Evolutionary conservation across 2,329 filamentous ascomycete genomes (phyloP).

Genomic region (Aspergillus udagawae): DNA sequence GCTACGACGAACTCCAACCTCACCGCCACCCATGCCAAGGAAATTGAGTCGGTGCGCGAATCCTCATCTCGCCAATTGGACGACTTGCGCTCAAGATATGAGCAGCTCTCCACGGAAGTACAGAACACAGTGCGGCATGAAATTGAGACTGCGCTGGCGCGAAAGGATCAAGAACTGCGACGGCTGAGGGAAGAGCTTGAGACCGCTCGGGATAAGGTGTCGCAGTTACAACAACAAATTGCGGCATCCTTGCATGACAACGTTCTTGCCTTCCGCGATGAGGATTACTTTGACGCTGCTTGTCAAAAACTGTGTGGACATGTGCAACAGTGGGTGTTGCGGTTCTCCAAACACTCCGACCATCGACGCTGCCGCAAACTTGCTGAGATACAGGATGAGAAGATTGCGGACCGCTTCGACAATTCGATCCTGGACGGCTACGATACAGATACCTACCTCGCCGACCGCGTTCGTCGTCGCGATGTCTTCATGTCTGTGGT

Average conservation of each 20-base stretch:
- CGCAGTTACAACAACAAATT: slow-evolving; percentile 57
- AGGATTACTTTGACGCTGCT: slow-evolving; percentile 91
- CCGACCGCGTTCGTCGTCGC: slow-evolving; percentile 79
- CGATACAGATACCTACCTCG: slow-evolving; percentile 83
- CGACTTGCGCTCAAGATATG: slow-evolving; percentile 60
- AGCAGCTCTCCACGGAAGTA: slow-evolving; percentile 59
- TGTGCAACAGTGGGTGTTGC: slow-evolving; percentile 94
- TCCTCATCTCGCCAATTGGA: slow-evolving; percentile 66
- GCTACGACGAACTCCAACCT: slow-evolving; percentile 73
- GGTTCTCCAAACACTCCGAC: slow-evolving; percentile 97
- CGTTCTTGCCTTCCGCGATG: slow-evolving; percentile 76
- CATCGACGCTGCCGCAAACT: slow-evolving; percentile 81
- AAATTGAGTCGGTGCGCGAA: slow-evolving; percentile 61
- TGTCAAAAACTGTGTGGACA: slow-evolving; percentile 95
- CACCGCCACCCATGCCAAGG: slow-evolving; percentile 68
- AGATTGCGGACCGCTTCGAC: slow-evolving; percentile 89
- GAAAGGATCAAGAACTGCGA: slow-evolving; percentile 80
- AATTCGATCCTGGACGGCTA: slow-evolving; percentile 92
- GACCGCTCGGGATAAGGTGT: slow-evolving; percentile 60
- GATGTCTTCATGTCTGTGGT: slow-evolving; percentile 98
- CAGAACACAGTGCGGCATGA: slow-evolving; percentile 59
- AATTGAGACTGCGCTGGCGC: slow-evolving; percentile 62
- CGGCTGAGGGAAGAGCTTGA: slow-evolving; percentile 74
- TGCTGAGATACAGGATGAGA: slow-evolving; percentile 81
- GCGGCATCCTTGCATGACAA: slow-evolving; percentile 59